Base-by-base conservation (phyloP, 129 eudicot species). In the Tagetes patula region DNA sequence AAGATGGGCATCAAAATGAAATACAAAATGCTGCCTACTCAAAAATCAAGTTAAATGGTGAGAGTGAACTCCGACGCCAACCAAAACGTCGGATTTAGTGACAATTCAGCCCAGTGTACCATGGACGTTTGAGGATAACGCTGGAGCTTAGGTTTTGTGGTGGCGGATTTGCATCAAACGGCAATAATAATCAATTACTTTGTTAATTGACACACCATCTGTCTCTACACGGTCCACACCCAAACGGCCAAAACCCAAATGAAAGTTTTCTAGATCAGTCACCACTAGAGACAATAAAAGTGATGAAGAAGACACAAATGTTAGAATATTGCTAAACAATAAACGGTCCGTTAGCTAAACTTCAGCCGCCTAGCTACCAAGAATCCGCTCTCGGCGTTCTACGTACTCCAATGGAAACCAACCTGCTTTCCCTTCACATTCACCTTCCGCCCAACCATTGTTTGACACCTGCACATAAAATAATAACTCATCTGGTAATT, bases 401-500 rank as follows among this genome's bases (percentile, higher is more conserved):
- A 93, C 80, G 39, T 84, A 93, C 73, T 80, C 96, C 71, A 75
- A 82, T 11, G 98, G 98, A 56, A 93, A 93, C 98, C 98, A 93
- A 63, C 98, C 98, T 2, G 96, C 98, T 77, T 87, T 87, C 47
- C 98, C 96, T 48, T 87, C 89, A 90, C 98, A 86, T 72, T 93
- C 98, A 56, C 98, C 98, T 86, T 93, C 98, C 6, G 98, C 98
- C 98, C 98, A 93, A 40, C 98, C 98, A 76, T 85, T 84, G 78
- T 56, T 90, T 63, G 96, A 81, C 53, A 93, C 96, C 98, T 93
- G 85, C 2, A 38, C 27, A 64, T 4, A 77, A 45, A 40, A 50
- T 62, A 59, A 27, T 68, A 34, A 4, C 50, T 46, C 39, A 33
- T 46, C 47, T 47, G 31, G 0, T 46, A 67, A 38, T 6, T 13